Evolutionary conservation across 108 stramenopile species (phyloP).

Genomic region (Bacterosira constricta): DNA sequence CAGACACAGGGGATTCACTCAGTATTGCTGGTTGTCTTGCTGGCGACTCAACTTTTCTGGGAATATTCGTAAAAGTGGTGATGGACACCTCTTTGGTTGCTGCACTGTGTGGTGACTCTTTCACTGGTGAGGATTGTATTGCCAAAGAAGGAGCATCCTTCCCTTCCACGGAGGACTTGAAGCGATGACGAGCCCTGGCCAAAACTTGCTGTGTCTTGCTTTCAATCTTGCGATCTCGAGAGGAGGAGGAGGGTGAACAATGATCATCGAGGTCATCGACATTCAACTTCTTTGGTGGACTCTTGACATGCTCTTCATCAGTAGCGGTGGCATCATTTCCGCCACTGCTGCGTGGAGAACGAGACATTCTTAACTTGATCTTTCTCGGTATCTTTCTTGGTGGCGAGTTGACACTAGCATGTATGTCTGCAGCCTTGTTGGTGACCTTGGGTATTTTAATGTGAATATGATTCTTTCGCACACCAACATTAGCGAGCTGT

Average conservation of each 20-base stretch:
- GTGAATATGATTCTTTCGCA: conserved; percentile 13
- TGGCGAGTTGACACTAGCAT: background rate
- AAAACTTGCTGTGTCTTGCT: conserved; percentile 45
- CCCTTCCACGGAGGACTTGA: conserved; percentile 13
- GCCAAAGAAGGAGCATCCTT: background rate
- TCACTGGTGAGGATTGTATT: background rate
- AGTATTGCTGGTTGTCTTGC: conserved; percentile 31
- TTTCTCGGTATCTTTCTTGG: conserved; percentile 1
- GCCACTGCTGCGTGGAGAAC: conserved; percentile 9
- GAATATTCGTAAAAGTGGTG: background rate
- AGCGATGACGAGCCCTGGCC: conserved; percentile 37
- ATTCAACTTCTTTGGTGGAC: background rate
- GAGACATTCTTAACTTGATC: conserved; percentile 28
- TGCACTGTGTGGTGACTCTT: background rate
- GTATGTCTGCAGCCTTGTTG: background rate
- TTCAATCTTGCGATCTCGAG: conserved; percentile 11
- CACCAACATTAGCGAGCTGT: background rate
- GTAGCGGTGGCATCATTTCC: background rate
- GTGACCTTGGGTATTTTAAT: conserved; percentile 37
- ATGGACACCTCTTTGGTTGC: background rate
- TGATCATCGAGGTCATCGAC: background rate
- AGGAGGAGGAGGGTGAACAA: background rate
- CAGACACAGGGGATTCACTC: conserved; percentile 47
- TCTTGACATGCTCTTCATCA: background rate
- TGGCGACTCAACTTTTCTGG: background rate